Percentiles rank a stretch among this genome's conserved stretches.
These are phyloP conservation scores for Apiospora phragmitis DNA, from an alignment of 2,329 filamentous ascomycete species.

Conservation along the genomic window DNA sequence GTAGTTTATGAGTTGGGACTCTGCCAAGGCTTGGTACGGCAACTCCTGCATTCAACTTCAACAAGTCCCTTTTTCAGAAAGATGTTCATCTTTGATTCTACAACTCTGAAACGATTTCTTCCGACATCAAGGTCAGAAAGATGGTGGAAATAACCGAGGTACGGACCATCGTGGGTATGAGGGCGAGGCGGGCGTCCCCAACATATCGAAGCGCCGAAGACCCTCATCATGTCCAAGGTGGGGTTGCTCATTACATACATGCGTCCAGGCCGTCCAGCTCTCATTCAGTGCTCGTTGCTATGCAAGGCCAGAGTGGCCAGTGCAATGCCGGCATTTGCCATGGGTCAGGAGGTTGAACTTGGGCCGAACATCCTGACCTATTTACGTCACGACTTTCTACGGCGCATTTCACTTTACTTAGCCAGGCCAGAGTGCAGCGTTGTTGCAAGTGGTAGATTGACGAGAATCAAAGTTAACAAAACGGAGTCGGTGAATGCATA, in stretches of 20 bases:
- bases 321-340: background rate
- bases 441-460: background rate
- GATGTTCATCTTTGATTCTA: background rate
- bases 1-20: background rate
- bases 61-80: background rate
- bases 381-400: background rate
- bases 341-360: constrained; percentile 2
- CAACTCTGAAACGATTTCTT: background rate
- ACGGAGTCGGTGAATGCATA: background rate
- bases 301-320: background rate
- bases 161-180: background rate
- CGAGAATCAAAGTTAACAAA: background rate
- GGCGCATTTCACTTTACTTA: background rate
- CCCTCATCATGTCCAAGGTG: background rate
- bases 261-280: background rate
- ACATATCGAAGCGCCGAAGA: background rate
- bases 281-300: background rate
- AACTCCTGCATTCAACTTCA: background rate
- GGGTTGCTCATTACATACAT: background rate
- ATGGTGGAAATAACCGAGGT: background rate
- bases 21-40: background rate
- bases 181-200: background rate
- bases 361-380: background rate
- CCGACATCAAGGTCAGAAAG: background rate
- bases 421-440: background rate